Evolutionary conservation across 2,329 filamentous ascomycete species (phyloP).

Genomic region (Lomentospora prolificans): DNA sequence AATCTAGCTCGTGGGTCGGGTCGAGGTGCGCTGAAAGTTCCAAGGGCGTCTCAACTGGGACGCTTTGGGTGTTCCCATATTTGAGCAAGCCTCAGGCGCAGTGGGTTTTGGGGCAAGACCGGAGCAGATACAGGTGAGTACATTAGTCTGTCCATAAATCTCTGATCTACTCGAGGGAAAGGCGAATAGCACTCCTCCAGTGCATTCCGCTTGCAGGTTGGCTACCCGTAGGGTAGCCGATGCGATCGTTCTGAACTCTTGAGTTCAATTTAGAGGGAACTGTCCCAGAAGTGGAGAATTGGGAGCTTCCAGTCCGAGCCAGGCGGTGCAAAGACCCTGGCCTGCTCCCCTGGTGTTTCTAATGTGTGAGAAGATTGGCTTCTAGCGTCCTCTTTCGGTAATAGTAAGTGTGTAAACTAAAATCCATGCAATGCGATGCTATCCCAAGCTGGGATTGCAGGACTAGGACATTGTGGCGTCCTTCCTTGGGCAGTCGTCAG

Average conservation of each 20-base stretch:
- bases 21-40: constrained; percentile 1
- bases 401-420: neutral
- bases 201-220: too few relatives aligned
- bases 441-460: neutral
- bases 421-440: neutral
- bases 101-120: neutral
- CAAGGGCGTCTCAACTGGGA: neutral
- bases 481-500: neutral
- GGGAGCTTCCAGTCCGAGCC: too few relatives aligned
- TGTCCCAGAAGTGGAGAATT: too few relatives aligned
- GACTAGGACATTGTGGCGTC: neutral
- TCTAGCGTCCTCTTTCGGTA: neutral
- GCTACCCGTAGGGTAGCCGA: too few relatives aligned
- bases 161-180: too few relatives aligned
- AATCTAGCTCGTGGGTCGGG: neutral
- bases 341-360: neutral
- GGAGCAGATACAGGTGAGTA: neutral
- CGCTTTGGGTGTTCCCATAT: neutral
- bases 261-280: too few relatives aligned
- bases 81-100: neutral
- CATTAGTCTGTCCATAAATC: too few relatives aligned
- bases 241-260: too few relatives aligned
- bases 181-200: too few relatives aligned
- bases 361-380: neutral
- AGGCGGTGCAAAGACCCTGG: too few relatives aligned